Evolutionary conservation across 2,329 filamentous ascomycete species (phyloP), one percentile per base, ranked within the genome.

Genomic region (Cladosporium sp.): DNA sequence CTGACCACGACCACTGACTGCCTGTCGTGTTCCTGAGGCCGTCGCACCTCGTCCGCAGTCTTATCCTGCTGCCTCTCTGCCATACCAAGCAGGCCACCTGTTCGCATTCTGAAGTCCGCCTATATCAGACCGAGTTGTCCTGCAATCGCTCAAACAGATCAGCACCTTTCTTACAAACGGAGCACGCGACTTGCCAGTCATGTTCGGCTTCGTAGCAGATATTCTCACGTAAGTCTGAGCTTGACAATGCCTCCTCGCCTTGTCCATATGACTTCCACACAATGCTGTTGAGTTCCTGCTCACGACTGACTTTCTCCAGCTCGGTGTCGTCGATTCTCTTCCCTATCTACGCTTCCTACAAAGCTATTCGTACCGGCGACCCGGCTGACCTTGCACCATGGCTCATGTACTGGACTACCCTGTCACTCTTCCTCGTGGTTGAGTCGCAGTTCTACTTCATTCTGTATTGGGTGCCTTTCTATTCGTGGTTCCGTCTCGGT

Each of bases 331-430:
- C 92, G 59, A 92, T 96, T 72, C 86, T 97, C 72, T 95, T 97
- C 73, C 94, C 94, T 54, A 86, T 97, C 64, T 97, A 96, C 78
- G 92, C 93, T 66, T 96, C 93, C 64, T 97, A 97, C 83, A 97
- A 97, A 81, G 93, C 94, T 51, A 88, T 99, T 71, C 93, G 94
- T 77, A 92, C 91, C 15, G 88, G 89, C 55, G 90, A 97, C 74
- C 92, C 92, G 2, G 88, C 90, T 38, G 87, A 95, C 72, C 83
- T 97, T 61, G 90, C 90, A 64, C 93, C 93, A 87, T 99, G 94
- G 94, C 84, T 97, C 65, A 97, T 97, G 89, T 99, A 97, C 83
- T 99, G 93, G 89, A 91, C 96, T 61, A 91, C 96, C 22, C 84
- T 97, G 64, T 89, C 90, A 61, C 88, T 90, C 73, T 85, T 87